A percentile compares a stretch with the other conserved stretches of the same genome.
Conservation (phyloP, 805 yeast species). For the Sugiyamaella valdiviana region DNA sequence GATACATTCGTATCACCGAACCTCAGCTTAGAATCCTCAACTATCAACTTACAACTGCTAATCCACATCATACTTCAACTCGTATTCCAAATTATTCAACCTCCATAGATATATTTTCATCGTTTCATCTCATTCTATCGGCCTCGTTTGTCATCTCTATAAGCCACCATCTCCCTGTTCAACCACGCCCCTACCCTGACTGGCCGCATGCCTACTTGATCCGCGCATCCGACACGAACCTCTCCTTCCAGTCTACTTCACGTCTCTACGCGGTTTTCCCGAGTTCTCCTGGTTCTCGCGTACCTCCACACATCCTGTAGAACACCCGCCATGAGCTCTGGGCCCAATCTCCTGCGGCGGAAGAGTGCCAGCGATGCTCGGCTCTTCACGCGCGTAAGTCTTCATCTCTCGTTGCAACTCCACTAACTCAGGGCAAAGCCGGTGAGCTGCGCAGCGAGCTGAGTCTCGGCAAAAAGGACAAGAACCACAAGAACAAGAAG, state of each 20-base stretch:
- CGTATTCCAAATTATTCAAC: too few relatives aligned
- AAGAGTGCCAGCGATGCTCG: not conserved
- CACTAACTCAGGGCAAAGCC: slow-evolving; percentile 29
- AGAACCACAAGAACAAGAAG: slow-evolving; percentile 34
- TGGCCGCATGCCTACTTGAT: too few relatives aligned
- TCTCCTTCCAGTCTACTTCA: too few relatives aligned
- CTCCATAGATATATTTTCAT: too few relatives aligned
- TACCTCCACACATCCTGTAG: not conserved
- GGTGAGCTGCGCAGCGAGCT: slow-evolving; percentile 34
- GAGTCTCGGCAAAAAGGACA: slow-evolving; percentile 31
- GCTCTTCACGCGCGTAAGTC: not conserved
- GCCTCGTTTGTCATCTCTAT: too few relatives aligned
- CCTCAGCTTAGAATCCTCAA: too few relatives aligned
- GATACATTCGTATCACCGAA: too few relatives aligned
- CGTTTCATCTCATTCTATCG: not conserved
- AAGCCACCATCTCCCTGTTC: too few relatives aligned
- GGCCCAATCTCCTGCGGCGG: not conserved
- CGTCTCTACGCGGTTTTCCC: not conserved
- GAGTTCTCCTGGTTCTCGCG: not conserved
- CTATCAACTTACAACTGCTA: too few relatives aligned
- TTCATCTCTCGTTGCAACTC: not conserved
- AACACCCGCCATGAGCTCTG: not conserved
- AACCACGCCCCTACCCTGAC: too few relatives aligned
- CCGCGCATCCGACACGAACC: too few relatives aligned
- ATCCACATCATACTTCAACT: too few relatives aligned